Percentiles rank a stretch among this genome's conserved stretches.
Evolutionary conservation across 2,329 filamentous ascomycete genomes (phyloP).

Genomic region (Calonectria montana): DNA sequence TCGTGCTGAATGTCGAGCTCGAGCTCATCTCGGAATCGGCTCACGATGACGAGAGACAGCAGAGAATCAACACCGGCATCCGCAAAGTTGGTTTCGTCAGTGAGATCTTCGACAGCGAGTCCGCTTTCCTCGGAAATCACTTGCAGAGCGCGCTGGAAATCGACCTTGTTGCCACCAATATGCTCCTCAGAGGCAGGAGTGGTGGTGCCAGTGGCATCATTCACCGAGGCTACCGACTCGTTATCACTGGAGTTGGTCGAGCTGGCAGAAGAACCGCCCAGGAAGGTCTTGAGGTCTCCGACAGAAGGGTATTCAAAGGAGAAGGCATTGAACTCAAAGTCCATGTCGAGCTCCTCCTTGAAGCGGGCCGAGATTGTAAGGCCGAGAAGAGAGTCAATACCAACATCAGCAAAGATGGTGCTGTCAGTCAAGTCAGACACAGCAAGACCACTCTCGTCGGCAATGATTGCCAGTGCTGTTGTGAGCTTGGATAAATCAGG

Average conservation of each 20-base stretch:
- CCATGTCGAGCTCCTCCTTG: conserved; percentile 67
- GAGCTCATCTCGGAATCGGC: conserved; percentile 51
- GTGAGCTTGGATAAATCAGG: background rate
- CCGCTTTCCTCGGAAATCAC: conserved; percentile 63
- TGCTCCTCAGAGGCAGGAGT: conserved; percentile 21
- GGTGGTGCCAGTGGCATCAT: background rate
- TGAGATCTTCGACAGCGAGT: conserved; percentile 64
- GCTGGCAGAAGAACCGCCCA: conserved; percentile 17
- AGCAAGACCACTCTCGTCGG: conserved; percentile 34
- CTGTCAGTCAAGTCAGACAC: conserved; percentile 63
- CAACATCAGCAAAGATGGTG: conserved; percentile 67
- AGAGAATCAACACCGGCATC: conserved; percentile 72
- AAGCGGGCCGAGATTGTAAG: conserved; percentile 68
- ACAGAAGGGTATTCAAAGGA: conserved; percentile 64
- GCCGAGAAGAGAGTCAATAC: conserved; percentile 71
- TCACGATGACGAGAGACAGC: conserved; percentile 57
- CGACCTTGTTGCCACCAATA: conserved; percentile 8
- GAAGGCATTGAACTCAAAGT: conserved; percentile 64
- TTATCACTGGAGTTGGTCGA: conserved; percentile 26
- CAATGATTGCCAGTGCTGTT: conserved; percentile 28
- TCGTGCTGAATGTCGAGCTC: conserved; percentile 65
- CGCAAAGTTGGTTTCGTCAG: conserved; percentile 66
- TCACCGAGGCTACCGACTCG: background rate
- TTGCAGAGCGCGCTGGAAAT: conserved; percentile 30
- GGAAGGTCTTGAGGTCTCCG: conserved; percentile 60